phyloP scores from a whole-genome alignment of 2,329 filamentous ascomycete genomes.

The Simplicillium sp. region DNA sequence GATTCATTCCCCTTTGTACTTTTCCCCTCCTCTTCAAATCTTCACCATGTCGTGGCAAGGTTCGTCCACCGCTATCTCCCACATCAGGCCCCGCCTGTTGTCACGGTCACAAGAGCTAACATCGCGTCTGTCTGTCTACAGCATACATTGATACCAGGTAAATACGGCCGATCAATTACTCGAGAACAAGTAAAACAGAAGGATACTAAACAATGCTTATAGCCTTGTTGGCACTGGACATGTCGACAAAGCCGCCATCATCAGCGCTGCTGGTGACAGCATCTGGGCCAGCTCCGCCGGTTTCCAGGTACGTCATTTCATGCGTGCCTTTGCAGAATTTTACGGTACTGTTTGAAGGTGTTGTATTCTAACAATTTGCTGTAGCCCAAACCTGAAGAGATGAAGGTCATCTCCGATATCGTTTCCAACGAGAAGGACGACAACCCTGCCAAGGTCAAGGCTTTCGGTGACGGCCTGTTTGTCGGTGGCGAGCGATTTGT shows the following conservation, averaged over 20 bases:
- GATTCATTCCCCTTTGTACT: background rate
- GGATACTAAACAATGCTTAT: slow-evolving; percentile 14
- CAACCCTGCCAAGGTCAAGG: slow-evolving; percentile 47
- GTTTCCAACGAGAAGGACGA: slow-evolving; percentile 25
- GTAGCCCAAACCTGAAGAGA: slow-evolving; percentile 39
- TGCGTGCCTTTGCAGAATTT: too few relatives aligned
- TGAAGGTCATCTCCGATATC: slow-evolving; percentile 47
- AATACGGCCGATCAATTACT: slow-evolving; percentile 7
- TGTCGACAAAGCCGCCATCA: slow-evolving; percentile 76
- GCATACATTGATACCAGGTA: slow-evolving; percentile 45
- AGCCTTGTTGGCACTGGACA: slow-evolving; percentile 75
- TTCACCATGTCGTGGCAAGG: slow-evolving; percentile 67
- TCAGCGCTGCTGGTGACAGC: slow-evolving; percentile 71
- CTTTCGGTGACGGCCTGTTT: slow-evolving; percentile 65
- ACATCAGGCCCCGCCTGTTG: slow-evolving; percentile 17
- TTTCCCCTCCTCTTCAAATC: background rate
- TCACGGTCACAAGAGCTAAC: slow-evolving; percentile 9
- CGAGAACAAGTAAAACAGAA: slow-evolving; percentile 3
- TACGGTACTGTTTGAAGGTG: too few relatives aligned
- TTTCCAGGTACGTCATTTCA: slow-evolving; percentile 56
- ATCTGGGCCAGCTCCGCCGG: slow-evolving; percentile 63
- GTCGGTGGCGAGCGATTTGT: slow-evolving; percentile 72
- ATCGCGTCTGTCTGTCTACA: slow-evolving; percentile 14
- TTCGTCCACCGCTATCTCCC: slow-evolving; percentile 25
- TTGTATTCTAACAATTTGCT: too few relatives aligned